phyloP scores from a whole-genome alignment of 805 yeast species.

The Ogataea thermomethanolica region DNA sequence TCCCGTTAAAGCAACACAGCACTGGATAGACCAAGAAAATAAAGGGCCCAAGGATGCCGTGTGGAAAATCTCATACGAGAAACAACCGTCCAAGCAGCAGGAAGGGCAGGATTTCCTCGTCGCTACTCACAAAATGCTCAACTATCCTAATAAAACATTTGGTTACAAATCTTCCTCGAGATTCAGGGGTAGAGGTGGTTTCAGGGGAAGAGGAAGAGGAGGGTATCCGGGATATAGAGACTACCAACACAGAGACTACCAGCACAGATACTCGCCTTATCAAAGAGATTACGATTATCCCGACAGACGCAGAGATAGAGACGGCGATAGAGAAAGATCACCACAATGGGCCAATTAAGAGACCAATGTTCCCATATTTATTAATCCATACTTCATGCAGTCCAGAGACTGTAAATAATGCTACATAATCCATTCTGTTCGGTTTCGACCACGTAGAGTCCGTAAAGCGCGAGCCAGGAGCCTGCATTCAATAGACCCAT shows the following conservation, averaged over 20 bases:
- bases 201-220: conserved; percentile 1
- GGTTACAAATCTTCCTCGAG: conserved; percentile 33
- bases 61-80: conserved; percentile 41
- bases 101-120: conserved; percentile 27
- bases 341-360: conserved; percentile 22
- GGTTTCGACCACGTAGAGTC: conserved; percentile 79
- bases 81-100: conserved; percentile 31
- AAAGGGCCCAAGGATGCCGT: conserved; percentile 42
- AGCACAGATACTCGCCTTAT: conserved; percentile 9
- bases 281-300: conserved; percentile 8
- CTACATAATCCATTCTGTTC: conserved; percentile 75
- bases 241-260: conserved; percentile 2
- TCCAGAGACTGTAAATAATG: conserved; percentile 62
- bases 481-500: conserved; percentile 69
- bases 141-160: conserved; percentile 32
- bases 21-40: conserved; percentile 46
- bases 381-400: conserved; percentile 14
- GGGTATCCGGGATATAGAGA: conserved; percentile 7
- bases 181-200: conserved; percentile 13
- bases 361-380: neutral
- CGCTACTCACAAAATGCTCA: conserved; percentile 33
- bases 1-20: conserved; percentile 43
- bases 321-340: conserved; percentile 10
- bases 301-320: conserved; percentile 8
- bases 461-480: conserved; percentile 65